A percentile compares a stretch with the other conserved stretches of the same genome.
These are phyloP conservation scores for Gracilariopsis chorda DNA, from an alignment of 23 red algal species.

Conservation along the genomic window DNA sequence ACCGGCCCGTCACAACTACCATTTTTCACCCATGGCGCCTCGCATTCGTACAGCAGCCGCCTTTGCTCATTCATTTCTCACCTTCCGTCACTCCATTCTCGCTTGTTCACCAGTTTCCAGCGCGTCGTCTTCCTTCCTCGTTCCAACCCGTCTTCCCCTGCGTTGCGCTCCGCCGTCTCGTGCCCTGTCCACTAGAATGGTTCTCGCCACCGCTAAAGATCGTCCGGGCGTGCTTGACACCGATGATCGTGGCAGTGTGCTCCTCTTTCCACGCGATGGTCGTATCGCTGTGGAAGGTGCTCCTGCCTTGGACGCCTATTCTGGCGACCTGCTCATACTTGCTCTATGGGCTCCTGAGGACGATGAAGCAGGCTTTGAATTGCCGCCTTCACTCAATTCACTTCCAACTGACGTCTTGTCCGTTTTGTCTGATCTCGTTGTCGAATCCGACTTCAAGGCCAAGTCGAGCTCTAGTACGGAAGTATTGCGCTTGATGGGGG, in stretches of 20 bases:
- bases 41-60: not conserved
- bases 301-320: not conserved
- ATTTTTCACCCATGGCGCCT: slow-evolving; percentile 1
- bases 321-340: slow-evolving; percentile 43
- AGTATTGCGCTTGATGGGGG: slow-evolving; percentile 32
- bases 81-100: not conserved
- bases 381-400: slow-evolving; percentile 10
- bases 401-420: not conserved
- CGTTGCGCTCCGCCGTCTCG: not conserved
- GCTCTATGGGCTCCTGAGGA: slow-evolving; percentile 55
- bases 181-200: not conserved
- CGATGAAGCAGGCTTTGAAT: slow-evolving; percentile 32
- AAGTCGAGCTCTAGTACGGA: slow-evolving; percentile 29
- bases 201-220: not conserved
- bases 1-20: too few relatives aligned
- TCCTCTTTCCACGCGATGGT: slow-evolving; percentile 35
- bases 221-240: slow-evolving; percentile 47
- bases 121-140: not conserved
- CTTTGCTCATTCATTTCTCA: not conserved
- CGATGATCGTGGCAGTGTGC: slow-evolving; percentile 32
- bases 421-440: slow-evolving; percentile 33
- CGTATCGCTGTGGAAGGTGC: not conserved
- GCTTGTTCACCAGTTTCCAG: not conserved
- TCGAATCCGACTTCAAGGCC: slow-evolving; percentile 58
- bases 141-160: not conserved